Conservation (phyloP, 768 basidiomycete genomes). For the Suillus paluster region DNA sequence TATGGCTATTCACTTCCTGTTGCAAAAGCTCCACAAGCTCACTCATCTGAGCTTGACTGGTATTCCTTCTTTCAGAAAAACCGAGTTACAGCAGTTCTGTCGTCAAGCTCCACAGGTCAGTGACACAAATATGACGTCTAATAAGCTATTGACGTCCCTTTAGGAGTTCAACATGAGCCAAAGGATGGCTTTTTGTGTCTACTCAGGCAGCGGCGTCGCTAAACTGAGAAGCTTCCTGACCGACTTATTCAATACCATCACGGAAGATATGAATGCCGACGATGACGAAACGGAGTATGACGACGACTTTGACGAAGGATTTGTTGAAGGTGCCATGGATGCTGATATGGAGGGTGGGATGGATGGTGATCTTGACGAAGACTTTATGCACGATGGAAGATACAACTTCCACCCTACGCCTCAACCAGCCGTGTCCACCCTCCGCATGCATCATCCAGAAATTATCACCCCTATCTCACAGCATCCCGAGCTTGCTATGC, state of each 20-base stretch:
- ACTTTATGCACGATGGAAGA: slow-evolving; percentile 36
- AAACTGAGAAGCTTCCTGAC: slow-evolving; percentile 82
- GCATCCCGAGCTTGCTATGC: slow-evolving; percentile 32
- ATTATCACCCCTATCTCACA: slow-evolving; percentile 17
- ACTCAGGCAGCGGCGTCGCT: slow-evolving; percentile 88
- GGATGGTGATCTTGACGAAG: slow-evolving; percentile 54
- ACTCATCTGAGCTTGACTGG: slow-evolving; percentile 98
- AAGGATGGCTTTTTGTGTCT: slow-evolving; percentile 92
- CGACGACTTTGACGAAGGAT: slow-evolving; percentile 44
- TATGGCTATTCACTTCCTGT: slow-evolving; percentile 86
- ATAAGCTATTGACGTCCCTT: slow-evolving; percentile 8
- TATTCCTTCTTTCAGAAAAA: slow-evolving; percentile 86
- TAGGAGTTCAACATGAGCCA: slow-evolving; percentile 94
- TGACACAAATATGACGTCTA: slow-evolving; percentile 17
- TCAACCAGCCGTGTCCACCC: slow-evolving; percentile 6
- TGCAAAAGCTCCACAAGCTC: slow-evolving; percentile 86
- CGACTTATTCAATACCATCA: slow-evolving; percentile 75
- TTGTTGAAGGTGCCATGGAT: slow-evolving; percentile 33
- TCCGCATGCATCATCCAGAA: slow-evolving; percentile 15
- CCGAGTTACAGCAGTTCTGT: slow-evolving; percentile 89
- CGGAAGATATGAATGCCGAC: slow-evolving; percentile 65
- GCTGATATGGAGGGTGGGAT: slow-evolving; percentile 40
- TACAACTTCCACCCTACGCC: slow-evolving; percentile 29
- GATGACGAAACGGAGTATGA: slow-evolving; percentile 74
- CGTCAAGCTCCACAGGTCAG: slow-evolving; percentile 83